A percentile compares a stretch with the other conserved stretches of the same genome.
Conservation (phyloP, 352 stramenopile species). For the Phytophthora megakarya region DNA sequence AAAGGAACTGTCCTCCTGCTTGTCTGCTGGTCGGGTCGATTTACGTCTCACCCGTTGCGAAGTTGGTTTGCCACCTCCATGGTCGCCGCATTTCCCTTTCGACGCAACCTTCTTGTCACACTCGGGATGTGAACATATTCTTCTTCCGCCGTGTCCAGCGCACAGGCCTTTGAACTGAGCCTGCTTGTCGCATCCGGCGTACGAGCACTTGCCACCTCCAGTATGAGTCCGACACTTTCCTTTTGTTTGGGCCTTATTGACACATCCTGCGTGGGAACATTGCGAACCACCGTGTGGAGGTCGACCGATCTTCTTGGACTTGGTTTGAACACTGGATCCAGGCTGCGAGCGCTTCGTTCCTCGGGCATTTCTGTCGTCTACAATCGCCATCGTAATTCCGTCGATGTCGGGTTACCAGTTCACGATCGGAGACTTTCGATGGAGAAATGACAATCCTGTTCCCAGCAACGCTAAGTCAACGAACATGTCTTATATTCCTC, state of each 20-base stretch:
- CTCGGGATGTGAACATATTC: constrained; percentile 14
- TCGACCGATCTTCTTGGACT: constrained; percentile 22
- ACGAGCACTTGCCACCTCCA: constrained; percentile 10
- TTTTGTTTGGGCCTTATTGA: constrained; percentile 23
- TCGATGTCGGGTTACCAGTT: neutral
- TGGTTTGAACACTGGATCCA: neutral
- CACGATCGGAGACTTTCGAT: neutral
- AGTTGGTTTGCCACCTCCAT: constrained; percentile 13
- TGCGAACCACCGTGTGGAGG: constrained; percentile 6
- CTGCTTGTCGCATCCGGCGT: constrained; percentile 21
- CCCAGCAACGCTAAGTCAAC: neutral
- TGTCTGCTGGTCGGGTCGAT: neutral
- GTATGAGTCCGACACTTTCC: constrained; percentile 23
- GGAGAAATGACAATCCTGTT: neutral
- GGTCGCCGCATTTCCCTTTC: constrained; percentile 20
- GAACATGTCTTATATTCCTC: neutral
- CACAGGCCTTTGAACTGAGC: constrained; percentile 26
- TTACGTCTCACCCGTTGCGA: neutral
- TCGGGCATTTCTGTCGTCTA: neutral
- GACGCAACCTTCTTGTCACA: constrained; percentile 23
- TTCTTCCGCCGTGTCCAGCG: constrained; percentile 17
- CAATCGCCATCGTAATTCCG: neutral
- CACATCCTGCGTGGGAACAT: constrained; percentile 5
- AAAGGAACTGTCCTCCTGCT: neutral
- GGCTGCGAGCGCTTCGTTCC: constrained; percentile 6